Evolutionary conservation across 2,329 filamentous ascomycete genomes (phyloP).

Genomic region (Penicillium rolfsii): DNA sequence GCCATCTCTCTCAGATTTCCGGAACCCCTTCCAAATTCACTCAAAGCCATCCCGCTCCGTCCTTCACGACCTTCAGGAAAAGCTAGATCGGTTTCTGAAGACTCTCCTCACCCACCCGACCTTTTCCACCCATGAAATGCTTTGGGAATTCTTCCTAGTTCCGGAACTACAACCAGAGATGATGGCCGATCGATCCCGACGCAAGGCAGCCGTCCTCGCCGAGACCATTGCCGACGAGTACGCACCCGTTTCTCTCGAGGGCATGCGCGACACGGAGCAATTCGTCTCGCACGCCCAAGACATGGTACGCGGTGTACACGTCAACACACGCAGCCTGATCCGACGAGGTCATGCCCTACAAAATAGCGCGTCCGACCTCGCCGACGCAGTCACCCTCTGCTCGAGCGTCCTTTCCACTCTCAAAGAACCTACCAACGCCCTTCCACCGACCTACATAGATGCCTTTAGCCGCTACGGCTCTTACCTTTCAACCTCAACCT

Average conservation of each 20-base stretch:
- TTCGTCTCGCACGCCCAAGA: constrained; percentile 91
- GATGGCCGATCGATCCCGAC: constrained; percentile 83
- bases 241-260: constrained; percentile 70
- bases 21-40: constrained; percentile 89
- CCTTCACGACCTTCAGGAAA: constrained; percentile 82
- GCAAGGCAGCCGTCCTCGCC: constrained; percentile 79
- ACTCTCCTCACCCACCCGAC: constrained; percentile 86
- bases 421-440: constrained; percentile 57
- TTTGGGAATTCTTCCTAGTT: constrained; percentile 98
- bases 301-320: constrained; percentile 81
- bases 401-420: constrained; percentile 56
- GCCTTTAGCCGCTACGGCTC: constrained; percentile 75
- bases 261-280: constrained; percentile 85
- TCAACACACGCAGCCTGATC: constrained; percentile 79
- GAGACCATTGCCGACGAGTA: constrained; percentile 90
- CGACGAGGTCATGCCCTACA: constrained; percentile 75
- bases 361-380: constrained; percentile 59
- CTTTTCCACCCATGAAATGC: constrained; percentile 92
- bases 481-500: constrained; percentile 61
- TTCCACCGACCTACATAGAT: constrained; percentile 68
- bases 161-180: constrained; percentile 88
- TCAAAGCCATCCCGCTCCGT: constrained; percentile 87
- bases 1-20: constrained; percentile 73
- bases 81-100: constrained; percentile 84
- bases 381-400: constrained; percentile 48